Base-by-base conservation (phyloP, 1,139 yeast species). In the Pichia sp. region DNA sequence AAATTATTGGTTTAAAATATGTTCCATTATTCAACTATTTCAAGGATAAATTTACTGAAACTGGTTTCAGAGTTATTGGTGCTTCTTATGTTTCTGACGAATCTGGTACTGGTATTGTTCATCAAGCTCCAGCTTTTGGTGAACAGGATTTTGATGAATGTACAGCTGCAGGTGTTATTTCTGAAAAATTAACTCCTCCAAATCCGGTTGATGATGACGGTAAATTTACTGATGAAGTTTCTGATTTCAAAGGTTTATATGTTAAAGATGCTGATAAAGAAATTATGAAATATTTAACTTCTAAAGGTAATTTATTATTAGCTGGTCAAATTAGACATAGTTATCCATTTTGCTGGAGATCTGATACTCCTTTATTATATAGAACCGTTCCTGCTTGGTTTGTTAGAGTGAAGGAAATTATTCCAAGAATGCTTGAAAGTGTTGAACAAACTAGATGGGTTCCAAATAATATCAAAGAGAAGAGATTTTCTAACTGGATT, bases 301-400 rank as follows among this genome's bases (percentile, higher is more conserved):
- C 81, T 51, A 69, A 75, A 41, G 97, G 95, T 46, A 79, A 85
- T 60, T 60, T 94, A 42, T 73, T 92, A 59, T 79, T 83, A 44
- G 84, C 81, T 53, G 74, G 88, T 43, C 97, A 92, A 74, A 75
- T 92, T 56, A 82, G 83, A 73, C 99, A 92, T 77, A 85, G 95
- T 68, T 92, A 92, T 69, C 98, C 99, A 62, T 92, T 92, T 83
- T 92, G 99, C 74, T 92, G 99, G 99, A 85, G 99, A 78, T 90
- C 97, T 3, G 98, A 92, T 66, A 94, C 99, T 39, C 99, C 99
- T 46, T 80, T 92, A 67, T 71, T 92, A 59, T 94, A 92, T 75
- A 83, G 95, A 73, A 83, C 96, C 43, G 97, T 92, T 56, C 98
- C 99, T 45, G 94, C 97, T 34, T 92, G 99, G 99, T 94, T 94